Conservation (phyloP, 2,329 filamentous ascomycete genomes). For the Penicillium sp. region DNA sequence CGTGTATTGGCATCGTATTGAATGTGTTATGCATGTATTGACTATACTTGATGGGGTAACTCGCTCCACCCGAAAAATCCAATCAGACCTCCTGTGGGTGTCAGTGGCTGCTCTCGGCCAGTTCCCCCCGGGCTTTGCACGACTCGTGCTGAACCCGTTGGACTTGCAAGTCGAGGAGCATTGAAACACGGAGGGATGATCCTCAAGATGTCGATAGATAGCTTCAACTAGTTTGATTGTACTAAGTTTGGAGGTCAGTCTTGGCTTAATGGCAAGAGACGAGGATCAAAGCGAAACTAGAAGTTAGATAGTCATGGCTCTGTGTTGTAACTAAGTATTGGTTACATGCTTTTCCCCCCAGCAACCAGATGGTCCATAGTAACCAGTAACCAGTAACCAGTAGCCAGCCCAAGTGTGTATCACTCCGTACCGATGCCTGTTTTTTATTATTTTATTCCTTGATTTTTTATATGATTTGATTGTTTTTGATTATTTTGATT, state of each 20-base stretch:
- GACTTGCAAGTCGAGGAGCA: constrained; percentile 8
- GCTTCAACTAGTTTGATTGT: background rate
- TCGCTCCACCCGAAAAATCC: constrained; percentile 4
- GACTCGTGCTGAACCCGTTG: constrained; percentile 9
- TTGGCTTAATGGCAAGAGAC: constrained; percentile 7
- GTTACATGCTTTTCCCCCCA: background rate
- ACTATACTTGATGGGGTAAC: constrained; percentile 3
- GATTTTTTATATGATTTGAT: constrained; percentile 15
- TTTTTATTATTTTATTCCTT: constrained; percentile 10
- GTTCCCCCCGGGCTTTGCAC: constrained; percentile 1
- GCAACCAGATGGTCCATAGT: constrained; percentile 9
- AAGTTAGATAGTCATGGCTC: too few relatives aligned
- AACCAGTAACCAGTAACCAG: too few relatives aligned
- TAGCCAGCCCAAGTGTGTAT: constrained; percentile 1
- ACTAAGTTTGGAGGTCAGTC: background rate
- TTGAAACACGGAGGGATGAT: background rate
- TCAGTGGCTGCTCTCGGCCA: constrained; percentile 21
- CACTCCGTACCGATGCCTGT: background rate
- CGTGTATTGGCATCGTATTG: background rate
- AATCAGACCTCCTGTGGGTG: background rate
- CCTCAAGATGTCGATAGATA: background rate
- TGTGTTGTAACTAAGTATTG: background rate
- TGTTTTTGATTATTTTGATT: background rate
- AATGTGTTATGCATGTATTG: background rate
- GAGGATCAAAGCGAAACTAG: background rate